Percentiles rank a stretch among this genome's conserved stretches.
phyloP scores from a whole-genome alignment of 352 stramenopile genomes.

The Globisporangium yorkense region DNA sequence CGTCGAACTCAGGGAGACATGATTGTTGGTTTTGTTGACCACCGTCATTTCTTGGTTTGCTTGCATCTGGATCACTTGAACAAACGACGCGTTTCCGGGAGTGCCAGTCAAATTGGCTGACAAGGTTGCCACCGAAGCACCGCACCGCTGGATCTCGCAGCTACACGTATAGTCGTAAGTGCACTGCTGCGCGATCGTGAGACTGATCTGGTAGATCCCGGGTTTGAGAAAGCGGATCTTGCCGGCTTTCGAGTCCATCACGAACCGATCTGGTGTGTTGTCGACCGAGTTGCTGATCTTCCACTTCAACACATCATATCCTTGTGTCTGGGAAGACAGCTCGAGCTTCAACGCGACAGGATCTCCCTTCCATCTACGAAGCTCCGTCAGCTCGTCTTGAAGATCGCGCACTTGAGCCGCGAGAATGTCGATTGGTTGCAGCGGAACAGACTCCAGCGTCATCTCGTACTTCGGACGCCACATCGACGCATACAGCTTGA shows the following conservation, averaged over 20 bases:
- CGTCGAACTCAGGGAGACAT: not conserved
- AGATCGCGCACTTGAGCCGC: slow-evolving; percentile 6
- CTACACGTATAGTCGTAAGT: not conserved
- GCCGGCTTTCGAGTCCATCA: not conserved
- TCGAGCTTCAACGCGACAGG: not conserved
- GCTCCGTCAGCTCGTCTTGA: slow-evolving; percentile 1
- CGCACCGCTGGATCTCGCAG: not conserved
- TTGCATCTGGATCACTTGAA: not conserved
- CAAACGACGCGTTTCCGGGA: not conserved
- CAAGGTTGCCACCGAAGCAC: not conserved
- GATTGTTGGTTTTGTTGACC: not conserved
- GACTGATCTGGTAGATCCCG: not conserved
- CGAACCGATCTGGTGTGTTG: not conserved
- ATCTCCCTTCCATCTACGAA: not conserved
- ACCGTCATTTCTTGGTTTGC: not conserved
- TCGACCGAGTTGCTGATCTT: not conserved
- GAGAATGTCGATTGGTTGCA: slow-evolving; percentile 5
- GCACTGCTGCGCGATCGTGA: not conserved
- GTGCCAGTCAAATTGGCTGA: not conserved
- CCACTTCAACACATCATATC: not conserved
- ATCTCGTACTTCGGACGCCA: slow-evolving; percentile 6
- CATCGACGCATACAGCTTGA: not conserved
- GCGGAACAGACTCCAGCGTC: not conserved
- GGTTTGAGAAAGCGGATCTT: not conserved
- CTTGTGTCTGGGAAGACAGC: not conserved